phyloP scores from a whole-genome alignment of 257 asterid genomes.

The Lycium ferocissimum region DNA sequence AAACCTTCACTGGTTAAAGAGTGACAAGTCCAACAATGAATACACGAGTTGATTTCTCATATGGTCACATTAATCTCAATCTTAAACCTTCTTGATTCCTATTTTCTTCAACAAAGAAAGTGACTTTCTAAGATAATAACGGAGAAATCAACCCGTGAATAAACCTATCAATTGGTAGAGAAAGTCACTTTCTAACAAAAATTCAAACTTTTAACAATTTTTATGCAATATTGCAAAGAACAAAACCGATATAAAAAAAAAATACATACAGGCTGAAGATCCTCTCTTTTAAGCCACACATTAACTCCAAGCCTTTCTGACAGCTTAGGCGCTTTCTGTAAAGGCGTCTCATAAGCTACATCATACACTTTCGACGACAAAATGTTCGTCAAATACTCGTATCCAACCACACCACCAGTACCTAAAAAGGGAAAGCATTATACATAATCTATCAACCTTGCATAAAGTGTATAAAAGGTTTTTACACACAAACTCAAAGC shows the following conservation, averaged over 20 bases:
- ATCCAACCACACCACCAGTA: constrained; percentile 38
- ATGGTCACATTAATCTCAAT: too few species aligned
- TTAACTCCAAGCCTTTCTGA: constrained; percentile 72
- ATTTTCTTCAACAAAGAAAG: too few species aligned
- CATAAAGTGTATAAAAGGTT: too few species aligned
- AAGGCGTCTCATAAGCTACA: constrained; percentile 83
- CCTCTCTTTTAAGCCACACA: constrained; percentile 93
- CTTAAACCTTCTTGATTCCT: too few species aligned
- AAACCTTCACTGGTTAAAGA: neutral
- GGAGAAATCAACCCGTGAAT: neutral
- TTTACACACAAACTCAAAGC: too few species aligned
- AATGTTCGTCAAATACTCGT: constrained; percentile 82
- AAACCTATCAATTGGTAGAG: neutral
- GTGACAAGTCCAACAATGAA: neutral
- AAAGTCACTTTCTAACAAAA: neutral
- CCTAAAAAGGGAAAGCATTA: neutral
- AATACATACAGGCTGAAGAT: constrained; percentile 78
- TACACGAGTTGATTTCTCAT: too few species aligned
- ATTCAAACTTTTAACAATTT: neutral
- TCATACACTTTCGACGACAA: constrained; percentile 92
- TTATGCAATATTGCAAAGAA: neutral
- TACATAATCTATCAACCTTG: too few species aligned
- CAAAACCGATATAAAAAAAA: neutral
- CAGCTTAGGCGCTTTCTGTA: constrained; percentile 79
- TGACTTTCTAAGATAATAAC: too few species aligned